Evolutionary conservation across 192 early-diverging fungal genomes (phyloP), one percentile per base, ranked within the genome.

Genomic region (Dissophora globulifera): DNA sequence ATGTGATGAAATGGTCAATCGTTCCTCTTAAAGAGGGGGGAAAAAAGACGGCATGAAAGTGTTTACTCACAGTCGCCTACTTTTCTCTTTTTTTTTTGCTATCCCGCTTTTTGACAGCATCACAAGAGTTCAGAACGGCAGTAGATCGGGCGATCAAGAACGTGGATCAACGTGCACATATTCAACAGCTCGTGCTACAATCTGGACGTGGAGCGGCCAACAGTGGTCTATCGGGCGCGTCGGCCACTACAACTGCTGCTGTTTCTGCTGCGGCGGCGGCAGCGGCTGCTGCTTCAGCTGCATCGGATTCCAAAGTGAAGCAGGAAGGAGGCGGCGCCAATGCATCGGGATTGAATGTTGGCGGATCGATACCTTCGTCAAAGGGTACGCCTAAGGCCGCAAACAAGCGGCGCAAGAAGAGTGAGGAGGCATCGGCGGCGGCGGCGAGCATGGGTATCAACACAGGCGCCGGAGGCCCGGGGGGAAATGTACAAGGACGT

Each of bases 331-430:
- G 54, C 30, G 59, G 26, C 25, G 8, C 48, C 8, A 16, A 10
- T 8, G 51, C 32, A 32, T 23, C 62, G 13, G 35, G 13, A 6
- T 38, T 13, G 35, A 38, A 38, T 49, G 19, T 19, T 13, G 32
- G 23, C 11, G 41, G 57, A 17, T 42, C 29, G 0, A n/a, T 51
- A 8, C 12, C 57, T 17, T 38, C 64, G 8, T n/a, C n/a, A n/a
- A 76, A 41, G 33, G 48, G 38, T 32, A 17, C 57, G 1, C 45
- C 62, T 17, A 76, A 76, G 52, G 38, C 63, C 12, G 46, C 56
- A 0, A 61, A 33, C 35, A 76, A 76, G 53, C 19, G 72, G 9
- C 72, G 72, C n/a, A 76, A 76, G 29, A 76, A 76, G 64, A 62
- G 58, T 15, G 72, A 76, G 11, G 72, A 76, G 20, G 51, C 72